These are phyloP conservation scores for Sporothrix luriei DNA, from an alignment of 2,329 filamentous ascomycete genomes.

Conservation along the genomic window DNA sequence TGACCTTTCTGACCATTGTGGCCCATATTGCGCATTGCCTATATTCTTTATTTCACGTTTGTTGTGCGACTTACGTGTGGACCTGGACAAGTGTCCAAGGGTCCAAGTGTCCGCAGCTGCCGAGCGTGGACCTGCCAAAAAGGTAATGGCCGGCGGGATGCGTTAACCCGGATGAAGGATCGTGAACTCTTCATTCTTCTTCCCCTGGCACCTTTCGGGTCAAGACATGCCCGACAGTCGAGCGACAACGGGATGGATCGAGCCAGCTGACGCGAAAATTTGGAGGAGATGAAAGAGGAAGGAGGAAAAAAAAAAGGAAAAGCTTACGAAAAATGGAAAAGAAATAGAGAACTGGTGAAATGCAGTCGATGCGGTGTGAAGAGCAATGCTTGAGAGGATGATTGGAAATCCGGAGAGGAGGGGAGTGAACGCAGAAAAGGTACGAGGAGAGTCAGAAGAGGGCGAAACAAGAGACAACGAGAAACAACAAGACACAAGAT, in stretches of 20 bases:
- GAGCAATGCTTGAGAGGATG: neutral
- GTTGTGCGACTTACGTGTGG: neutral
- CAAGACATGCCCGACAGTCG: conserved; percentile 15
- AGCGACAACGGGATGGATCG: conserved; percentile 22
- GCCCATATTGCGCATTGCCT: conserved; percentile 8
- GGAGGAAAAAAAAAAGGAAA: neutral
- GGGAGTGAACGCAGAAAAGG: neutral
- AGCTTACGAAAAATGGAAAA: no score
- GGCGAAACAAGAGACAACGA: neutral
- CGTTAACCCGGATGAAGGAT: conserved; percentile 13
- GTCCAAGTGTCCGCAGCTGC: neutral
- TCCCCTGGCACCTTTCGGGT: neutral
- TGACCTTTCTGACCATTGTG: conserved; percentile 12
- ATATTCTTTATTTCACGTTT: neutral
- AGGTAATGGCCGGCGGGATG: conserved; percentile 3
- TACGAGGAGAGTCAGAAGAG: neutral
- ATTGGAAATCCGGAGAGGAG: neutral
- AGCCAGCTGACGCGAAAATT: conserved; percentile 22
- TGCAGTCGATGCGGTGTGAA: conserved; percentile 21
- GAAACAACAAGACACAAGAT: neutral
- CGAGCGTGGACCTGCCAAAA: conserved; percentile 20
- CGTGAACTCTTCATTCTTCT: neutral
- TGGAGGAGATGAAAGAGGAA: neutral
- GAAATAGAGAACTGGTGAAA: neutral
- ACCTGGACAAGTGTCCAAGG: conserved; percentile 10